phyloP scores from a whole-genome alignment of 768 basidiomycete genomes.

The Mycena chlorophos region DNA sequence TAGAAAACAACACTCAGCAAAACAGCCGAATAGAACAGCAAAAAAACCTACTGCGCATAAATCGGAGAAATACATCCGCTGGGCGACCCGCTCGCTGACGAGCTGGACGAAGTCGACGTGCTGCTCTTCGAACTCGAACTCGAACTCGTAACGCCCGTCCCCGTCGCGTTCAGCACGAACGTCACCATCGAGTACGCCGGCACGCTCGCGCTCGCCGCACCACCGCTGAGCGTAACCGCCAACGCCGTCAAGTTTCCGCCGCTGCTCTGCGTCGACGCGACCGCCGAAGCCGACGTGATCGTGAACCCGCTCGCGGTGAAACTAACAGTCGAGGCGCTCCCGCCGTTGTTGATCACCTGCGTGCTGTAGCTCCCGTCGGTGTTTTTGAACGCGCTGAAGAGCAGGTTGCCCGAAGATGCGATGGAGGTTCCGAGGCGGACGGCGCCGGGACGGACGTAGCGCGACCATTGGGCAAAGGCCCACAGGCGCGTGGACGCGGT shows the following conservation, averaged over 20 bases:
- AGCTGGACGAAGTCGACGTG: neutral
- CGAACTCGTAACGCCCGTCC: neutral
- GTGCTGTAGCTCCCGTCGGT: slow-evolving; percentile 7
- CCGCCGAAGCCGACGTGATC: neutral
- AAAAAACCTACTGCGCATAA: neutral
- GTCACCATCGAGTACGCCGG: slow-evolving; percentile 15
- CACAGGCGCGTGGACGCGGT: slow-evolving; percentile 13
- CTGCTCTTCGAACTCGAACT: neutral
- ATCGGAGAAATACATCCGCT: neutral
- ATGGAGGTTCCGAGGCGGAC: slow-evolving; percentile 13
- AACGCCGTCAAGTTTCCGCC: slow-evolving; percentile 1
- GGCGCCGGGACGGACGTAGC: slow-evolving; percentile 15
- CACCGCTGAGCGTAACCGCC: slow-evolving; percentile 1
- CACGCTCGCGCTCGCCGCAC: slow-evolving; percentile 1
- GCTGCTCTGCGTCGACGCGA: slow-evolving; percentile 9
- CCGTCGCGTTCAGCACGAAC: slow-evolving; percentile 5
- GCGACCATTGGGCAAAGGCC: slow-evolving; percentile 18
- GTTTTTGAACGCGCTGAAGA: slow-evolving; percentile 17
- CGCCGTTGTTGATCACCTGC: slow-evolving; percentile 14
- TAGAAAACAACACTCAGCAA: neutral
- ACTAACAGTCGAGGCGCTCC: neutral
- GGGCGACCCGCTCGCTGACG: neutral
- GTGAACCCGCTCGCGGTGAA: slow-evolving; percentile 11
- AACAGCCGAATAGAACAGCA: neutral
- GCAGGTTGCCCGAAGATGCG: neutral